A percentile compares a stretch with the other conserved stretches of the same genome.
Evolutionary conservation across 345 rosid species (phyloP).

Genomic region (Eucalyptus fibrosa): DNA sequence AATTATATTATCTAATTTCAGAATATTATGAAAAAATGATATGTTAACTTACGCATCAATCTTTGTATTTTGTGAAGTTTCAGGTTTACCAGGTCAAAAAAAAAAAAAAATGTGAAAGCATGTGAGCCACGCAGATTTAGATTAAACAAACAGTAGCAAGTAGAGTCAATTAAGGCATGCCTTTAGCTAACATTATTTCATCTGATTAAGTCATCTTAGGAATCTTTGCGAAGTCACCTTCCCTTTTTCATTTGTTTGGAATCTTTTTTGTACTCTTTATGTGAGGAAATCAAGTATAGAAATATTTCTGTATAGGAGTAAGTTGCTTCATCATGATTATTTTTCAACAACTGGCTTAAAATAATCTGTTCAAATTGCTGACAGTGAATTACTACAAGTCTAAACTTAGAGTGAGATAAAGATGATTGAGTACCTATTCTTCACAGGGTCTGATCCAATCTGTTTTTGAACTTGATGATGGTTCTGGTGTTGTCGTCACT

Average conservation of each 20-base stretch:
- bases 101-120: background rate
- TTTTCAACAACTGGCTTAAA: background rate
- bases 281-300: background rate
- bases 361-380: background rate
- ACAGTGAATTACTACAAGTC: background rate
- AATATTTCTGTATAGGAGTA: background rate
- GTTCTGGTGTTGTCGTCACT: constrained; percentile 85
- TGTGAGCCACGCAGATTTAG: background rate
- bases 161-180: background rate
- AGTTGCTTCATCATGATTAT: background rate
- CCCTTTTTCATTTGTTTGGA: background rate
- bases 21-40: background rate
- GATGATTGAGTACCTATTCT: background rate
- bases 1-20: background rate
- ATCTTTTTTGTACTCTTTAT: background rate
- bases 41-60: background rate
- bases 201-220: background rate
- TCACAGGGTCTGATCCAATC: constrained; percentile 85
- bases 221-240: background rate
- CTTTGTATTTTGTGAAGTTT: background rate
- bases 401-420: background rate
- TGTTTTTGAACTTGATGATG: constrained; percentile 81
- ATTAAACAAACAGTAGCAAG: background rate
- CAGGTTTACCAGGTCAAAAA: background rate
- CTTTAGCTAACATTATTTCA: background rate